Evolutionary conservation across 2,329 filamentous ascomycete species (phyloP), one percentile per base, ranked within the genome.

Genomic region (Elsinoe perseae): DNA sequence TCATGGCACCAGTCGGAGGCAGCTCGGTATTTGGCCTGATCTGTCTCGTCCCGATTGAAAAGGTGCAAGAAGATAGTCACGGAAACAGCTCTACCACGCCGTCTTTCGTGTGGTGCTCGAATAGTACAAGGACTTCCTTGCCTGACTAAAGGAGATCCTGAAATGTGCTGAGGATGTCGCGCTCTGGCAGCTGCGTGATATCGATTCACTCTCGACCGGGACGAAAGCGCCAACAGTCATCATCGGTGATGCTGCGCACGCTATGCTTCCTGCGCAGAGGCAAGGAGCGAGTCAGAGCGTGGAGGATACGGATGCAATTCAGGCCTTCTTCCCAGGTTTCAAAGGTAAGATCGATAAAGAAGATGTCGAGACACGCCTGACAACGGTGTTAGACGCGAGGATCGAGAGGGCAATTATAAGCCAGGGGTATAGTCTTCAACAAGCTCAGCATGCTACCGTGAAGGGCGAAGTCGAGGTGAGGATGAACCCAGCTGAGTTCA

Each of bases 151-250:
- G 23, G 62, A 62, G 0, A 61, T 70, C 7, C 68, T 76, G 12
- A 58, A 56, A 25, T 59, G 62, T 3, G 67, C 66, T 1, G 59
- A 65, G 5, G 65, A 70, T 42, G 66, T 76, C 1, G 70, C 69
- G 1, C 62, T 77, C 0, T 78, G 74, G 73, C 73, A 76, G 57
- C 62, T 77, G 1, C 70, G 73, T 25, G 75, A 77, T 58, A 59
- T 73, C 23, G 73, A 75, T 50, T 70, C 73, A 0, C 54, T 76
- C n/a, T 56, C 61, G 2, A 69, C 61, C 4, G 73, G 70, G 70
- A 66, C 53, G 4, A 66, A 66, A 21, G 63, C 61, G 7, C 60
- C 64, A 1, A 61, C 46, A 43, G 57, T 60, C 20, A 6, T 59
- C 30, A 66, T 72, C 8, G 70, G 71, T 0, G 70, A 73, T 56